Evolutionary conservation across 768 basidiomycete genomes (phyloP).

Genomic region (Chalciporus sphaerocephalus): DNA sequence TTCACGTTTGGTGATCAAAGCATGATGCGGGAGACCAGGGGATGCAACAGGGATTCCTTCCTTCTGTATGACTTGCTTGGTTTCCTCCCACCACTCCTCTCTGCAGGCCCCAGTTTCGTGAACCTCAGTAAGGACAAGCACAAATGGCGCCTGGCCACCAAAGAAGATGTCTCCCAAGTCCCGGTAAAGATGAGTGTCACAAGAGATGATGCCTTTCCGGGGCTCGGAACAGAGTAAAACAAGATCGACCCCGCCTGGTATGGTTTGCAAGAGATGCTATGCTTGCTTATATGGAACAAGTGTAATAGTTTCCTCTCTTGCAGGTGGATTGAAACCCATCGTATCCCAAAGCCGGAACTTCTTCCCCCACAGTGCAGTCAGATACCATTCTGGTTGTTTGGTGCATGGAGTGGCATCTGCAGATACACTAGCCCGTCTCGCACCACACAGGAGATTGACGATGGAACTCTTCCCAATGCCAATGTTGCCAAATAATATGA

Average conservation of each 20-base stretch:
- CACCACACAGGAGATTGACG: slow-evolving; percentile 18
- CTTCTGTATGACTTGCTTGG: too few relatives aligned
- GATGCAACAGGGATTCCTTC: too few relatives aligned
- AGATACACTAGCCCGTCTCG: slow-evolving; percentile 21
- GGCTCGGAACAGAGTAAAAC: slow-evolving; percentile 35
- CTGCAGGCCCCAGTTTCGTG: too few relatives aligned
- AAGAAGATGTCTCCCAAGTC: slow-evolving; percentile 34
- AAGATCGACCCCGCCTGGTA: slow-evolving; percentile 31
- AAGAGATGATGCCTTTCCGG: slow-evolving; percentile 26
- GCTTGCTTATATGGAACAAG: slow-evolving; percentile 15
- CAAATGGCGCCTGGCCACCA: slow-evolving; percentile 28
- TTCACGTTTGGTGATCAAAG: background rate
- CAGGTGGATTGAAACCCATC: slow-evolving; percentile 17
- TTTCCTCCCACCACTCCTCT: too few relatives aligned
- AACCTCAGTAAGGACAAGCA: slow-evolving; percentile 32
- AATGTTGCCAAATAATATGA: slow-evolving; percentile 13
- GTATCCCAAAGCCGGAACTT: slow-evolving; percentile 24
- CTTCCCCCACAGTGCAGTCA: background rate
- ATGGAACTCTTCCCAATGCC: slow-evolving; percentile 20
- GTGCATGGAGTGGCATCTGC: slow-evolving; percentile 28
- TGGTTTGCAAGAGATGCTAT: slow-evolving; percentile 22
- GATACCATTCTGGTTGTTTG: slow-evolving; percentile 11
- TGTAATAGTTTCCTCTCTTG: background rate
- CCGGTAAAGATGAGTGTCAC: slow-evolving; percentile 28
- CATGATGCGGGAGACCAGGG: too few relatives aligned